phyloP scores from a whole-genome alignment of 1,284 basidiomycete genomes.

The Xerocomus minutiporus region DNA sequence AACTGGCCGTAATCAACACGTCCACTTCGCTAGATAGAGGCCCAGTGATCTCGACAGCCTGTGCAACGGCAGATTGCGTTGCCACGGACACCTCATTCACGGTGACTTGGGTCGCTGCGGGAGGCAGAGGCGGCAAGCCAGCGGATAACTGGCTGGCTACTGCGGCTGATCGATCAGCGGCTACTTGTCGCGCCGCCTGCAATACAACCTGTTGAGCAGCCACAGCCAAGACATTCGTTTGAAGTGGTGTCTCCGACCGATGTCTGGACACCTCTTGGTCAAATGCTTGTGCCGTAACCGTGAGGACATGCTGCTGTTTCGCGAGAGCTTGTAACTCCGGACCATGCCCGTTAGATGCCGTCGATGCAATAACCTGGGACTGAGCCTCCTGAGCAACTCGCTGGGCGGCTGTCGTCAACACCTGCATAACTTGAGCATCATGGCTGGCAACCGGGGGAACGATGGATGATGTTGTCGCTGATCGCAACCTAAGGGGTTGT shows the following conservation, averaged over 20 bases:
- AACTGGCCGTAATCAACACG: constrained; percentile 33
- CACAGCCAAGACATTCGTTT: constrained; percentile 52
- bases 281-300: constrained; percentile 70
- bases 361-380: constrained; percentile 56
- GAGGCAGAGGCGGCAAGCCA: constrained; percentile 36
- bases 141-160: constrained; percentile 38
- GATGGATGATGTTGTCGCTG: constrained; percentile 20
- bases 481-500: constrained; percentile 25
- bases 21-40: constrained; percentile 36
- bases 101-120: constrained; percentile 57
- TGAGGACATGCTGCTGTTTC: constrained; percentile 75
- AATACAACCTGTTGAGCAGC: constrained; percentile 76
- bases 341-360: constrained; percentile 40
- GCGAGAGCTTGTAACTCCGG: constrained; percentile 61
- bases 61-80: constrained; percentile 52
- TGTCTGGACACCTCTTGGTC: constrained; percentile 60
- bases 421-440: constrained; percentile 66
- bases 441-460: constrained; percentile 33
- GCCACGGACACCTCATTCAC: constrained; percentile 73
- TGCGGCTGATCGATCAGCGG: constrained; percentile 47
- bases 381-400: constrained; percentile 71
- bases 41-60: constrained; percentile 39
- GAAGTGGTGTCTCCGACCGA: constrained; percentile 41
- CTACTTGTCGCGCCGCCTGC: constrained; percentile 69
- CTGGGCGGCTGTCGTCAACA: constrained; percentile 68